Evolutionary conservation across 73 alveolate genomes (phyloP).

Genomic region (Paramecium primaurelia): DNA sequence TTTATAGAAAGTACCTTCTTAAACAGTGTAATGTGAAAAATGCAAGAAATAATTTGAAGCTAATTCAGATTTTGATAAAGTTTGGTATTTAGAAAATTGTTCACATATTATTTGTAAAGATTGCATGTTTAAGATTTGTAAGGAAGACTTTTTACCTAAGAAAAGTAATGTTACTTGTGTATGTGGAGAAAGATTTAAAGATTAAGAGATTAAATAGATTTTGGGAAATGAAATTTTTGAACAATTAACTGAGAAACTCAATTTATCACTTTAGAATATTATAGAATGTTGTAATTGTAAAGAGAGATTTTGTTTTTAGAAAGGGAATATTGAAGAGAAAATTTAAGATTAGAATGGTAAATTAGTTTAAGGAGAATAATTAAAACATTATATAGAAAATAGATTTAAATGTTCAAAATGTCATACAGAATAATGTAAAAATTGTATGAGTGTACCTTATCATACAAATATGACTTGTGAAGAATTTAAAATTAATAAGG

Average conservation of each 20-base stretch:
- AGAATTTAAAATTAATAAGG: neutral
- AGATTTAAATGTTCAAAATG: conserved; percentile 33
- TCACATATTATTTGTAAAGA: neutral
- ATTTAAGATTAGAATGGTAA: neutral
- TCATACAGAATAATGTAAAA: conserved; percentile 30
- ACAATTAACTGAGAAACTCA: neutral
- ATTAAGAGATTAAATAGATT: neutral
- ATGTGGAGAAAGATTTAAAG: neutral
- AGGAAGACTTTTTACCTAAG: neutral
- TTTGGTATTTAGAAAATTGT: conserved; percentile 42
- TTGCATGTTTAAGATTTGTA: neutral
- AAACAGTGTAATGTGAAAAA: neutral
- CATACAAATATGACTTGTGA: conserved; percentile 32
- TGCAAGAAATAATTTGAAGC: neutral
- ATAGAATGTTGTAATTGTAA: neutral
- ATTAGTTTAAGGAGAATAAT: neutral
- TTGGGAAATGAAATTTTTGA: neutral
- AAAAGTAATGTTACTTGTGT: neutral
- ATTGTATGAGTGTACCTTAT: neutral
- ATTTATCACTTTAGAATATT: neutral
- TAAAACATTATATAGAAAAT: neutral
- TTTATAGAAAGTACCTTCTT: neutral
- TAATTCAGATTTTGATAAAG: neutral
- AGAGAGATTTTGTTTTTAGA: neutral
- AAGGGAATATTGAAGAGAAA: neutral